Evolutionary conservation across 2,329 filamentous ascomycete genomes (phyloP).

Genomic region (Alternaria burnsii): DNA sequence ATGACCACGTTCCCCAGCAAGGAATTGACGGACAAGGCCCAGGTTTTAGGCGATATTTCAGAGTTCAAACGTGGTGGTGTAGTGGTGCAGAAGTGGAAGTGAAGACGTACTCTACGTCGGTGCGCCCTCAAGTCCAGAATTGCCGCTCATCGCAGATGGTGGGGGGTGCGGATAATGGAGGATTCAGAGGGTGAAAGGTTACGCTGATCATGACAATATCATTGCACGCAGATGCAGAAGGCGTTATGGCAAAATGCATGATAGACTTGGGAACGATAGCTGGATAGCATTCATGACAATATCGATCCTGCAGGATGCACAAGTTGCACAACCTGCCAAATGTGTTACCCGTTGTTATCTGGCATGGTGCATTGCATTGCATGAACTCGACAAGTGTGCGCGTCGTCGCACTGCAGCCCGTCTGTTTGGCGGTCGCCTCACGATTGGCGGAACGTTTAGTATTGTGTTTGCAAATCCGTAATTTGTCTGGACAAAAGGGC

Average conservation of each 20-base stretch:
- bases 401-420: slow-evolving; percentile 9
- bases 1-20: slow-evolving; percentile 86
- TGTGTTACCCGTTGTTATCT: slow-evolving; percentile 2
- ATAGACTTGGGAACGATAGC: slow-evolving; percentile 2
- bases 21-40: slow-evolving; percentile 73
- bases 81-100: slow-evolving; percentile 65
- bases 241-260: slow-evolving; percentile 9
- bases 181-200: background rate
- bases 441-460: slow-evolving; percentile 9
- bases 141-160: background rate
- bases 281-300: slow-evolving; percentile 4
- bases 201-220: background rate
- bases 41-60: slow-evolving; percentile 56
- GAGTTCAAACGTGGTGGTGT: slow-evolving; percentile 63
- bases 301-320: slow-evolving; percentile 11
- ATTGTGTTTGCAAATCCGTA: background rate
- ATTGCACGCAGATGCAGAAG: background rate
- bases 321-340: slow-evolving; percentile 10
- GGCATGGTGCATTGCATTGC: slow-evolving; percentile 14
- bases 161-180: slow-evolving; percentile 3
- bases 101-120: slow-evolving; percentile 4
- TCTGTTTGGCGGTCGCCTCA: background rate
- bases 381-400: background rate
- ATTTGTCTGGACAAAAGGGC: slow-evolving; percentile 8
- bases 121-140: slow-evolving; percentile 5